Base-by-base conservation (phyloP, 768 basidiomycete genomes). In the Lentinus brumalis region DNA sequence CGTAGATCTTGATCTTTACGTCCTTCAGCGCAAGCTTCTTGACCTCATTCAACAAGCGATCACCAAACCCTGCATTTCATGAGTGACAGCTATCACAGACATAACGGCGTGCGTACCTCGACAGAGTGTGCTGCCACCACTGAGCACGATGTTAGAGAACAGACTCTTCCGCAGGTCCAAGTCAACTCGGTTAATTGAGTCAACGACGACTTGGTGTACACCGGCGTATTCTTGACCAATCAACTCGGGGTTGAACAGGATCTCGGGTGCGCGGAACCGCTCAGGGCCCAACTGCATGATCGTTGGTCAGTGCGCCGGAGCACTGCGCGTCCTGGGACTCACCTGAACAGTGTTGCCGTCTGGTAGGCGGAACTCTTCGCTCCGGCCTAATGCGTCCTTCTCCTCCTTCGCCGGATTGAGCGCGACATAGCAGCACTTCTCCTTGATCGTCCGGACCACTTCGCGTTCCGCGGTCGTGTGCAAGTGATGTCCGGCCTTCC, bases 1-100 rank as follows among this genome's bases (percentile, higher is more conserved):
- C 97, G 68, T 93, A 96, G 69, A 99, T 99, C 80, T 96, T 97
- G 76, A 99, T 94, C 81, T 98, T 99, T 70, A 96, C 86, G 67
- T 98, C 96, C 73, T 95, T 94, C 65, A 98, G 75, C 30, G 96
- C 94, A 50, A 97, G 78, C 78, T 93, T 96, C 82, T 98, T 98
- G 53, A 97, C 92, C 76, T 99, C 97, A 69, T 96, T 94, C 60
- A 98, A 80, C 53, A 99, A 81, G 55, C 97, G 89, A 77, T 98
- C 97, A 52, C 96, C 97, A 74, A 97, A 98, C 4, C 96, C 96
- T 89, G 64, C n/a, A 46, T 41, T 35, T 50, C 40, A 39, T 63
- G 30, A 68, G 57, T 45, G 51, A 81, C 56, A 54, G 29, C 26
- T 3, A n/a, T 40, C n/a, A 60, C 59, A 64, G 45, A 38, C 8